Evolutionary conservation across 371 early-diverging fungal species (phyloP), one percentile per base, ranked within the genome.

Genomic region (Blakeslea trispora): DNA sequence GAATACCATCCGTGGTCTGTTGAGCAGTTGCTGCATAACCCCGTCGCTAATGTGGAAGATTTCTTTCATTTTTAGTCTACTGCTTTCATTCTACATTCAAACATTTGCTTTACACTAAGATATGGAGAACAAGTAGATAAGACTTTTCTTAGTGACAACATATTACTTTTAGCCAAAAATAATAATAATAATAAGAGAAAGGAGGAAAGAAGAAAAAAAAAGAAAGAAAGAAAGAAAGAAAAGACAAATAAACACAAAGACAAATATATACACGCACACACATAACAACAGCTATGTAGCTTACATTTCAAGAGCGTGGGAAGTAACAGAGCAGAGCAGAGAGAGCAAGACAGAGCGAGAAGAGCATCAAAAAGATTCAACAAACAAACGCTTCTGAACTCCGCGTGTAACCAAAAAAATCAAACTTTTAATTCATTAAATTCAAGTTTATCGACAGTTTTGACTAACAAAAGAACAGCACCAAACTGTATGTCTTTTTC

Each of bases 1-100:
- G 70, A 65, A 90, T 92, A 1, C 93, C 92, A 63, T 91, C 92
- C 10, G 86, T 86, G 0, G 90, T 88, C 18, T 87, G 86, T n/a
- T 89, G 50, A 28, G 63, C 57, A 35, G 58, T 56, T 41, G 65
- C 68, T 47, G 75, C 69, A 67, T 74, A 71, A 44, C 53, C 61
- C 50, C 75, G 61, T 28, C 55, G 45, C 50, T 61, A 45, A 15
- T n/a, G n/a, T n/a, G n/a, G n/a, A n/a, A n/a, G n/a, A n/a, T n/a
- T n/a, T n/a, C n/a, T n/a, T n/a, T n/a, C n/a, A n/a, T n/a, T n/a
- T n/a, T n/a, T n/a, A n/a, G n/a, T n/a, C n/a, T n/a, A n/a, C n/a
- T n/a, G n/a, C n/a, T n/a, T n/a, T n/a, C n/a, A 40, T 28, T 31
- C 32, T 46, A 15, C 11, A 17, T 44, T 21, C 5, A 32, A 8